phyloP scores from a whole-genome alignment of 495 filamentous ascomycete species.

The Tuber aestivum region DNA sequence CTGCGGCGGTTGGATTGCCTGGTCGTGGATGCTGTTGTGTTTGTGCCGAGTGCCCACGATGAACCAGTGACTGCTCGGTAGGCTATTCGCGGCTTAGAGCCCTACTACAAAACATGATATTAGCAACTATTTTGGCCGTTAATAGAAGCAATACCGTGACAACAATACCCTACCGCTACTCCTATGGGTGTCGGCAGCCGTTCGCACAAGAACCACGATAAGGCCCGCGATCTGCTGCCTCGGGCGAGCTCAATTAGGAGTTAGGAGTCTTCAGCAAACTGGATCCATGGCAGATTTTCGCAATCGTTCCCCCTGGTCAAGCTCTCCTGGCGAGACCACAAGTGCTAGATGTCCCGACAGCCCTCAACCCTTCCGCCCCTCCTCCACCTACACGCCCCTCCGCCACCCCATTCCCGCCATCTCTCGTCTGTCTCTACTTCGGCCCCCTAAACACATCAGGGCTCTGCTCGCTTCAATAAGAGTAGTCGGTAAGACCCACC shows the following conservation, averaged over 20 bases:
- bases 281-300: background rate
- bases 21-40: background rate
- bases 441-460: no score
- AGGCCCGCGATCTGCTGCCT: background rate
- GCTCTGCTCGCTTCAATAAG: no score
- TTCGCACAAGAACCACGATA: background rate
- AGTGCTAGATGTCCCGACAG: constrained; percentile 20
- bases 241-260: background rate
- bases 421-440: background rate
- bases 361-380: constrained; percentile 6
- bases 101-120: background rate
- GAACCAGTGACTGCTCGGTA: background rate
- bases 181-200: background rate
- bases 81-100: background rate
- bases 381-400: background rate
- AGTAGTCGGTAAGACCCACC: no score
- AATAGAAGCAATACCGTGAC: background rate
- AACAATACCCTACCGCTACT: background rate
- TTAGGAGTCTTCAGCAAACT: background rate
- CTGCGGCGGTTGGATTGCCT: background rate
- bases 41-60: background rate
- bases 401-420: background rate
- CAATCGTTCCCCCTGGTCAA: constrained; percentile 17
- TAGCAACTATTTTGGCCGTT: background rate
- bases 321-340: constrained; percentile 15